Base-by-base conservation (phyloP, 768 basidiomycete genomes). In the Gloeopeniophorella convolvens region DNA sequence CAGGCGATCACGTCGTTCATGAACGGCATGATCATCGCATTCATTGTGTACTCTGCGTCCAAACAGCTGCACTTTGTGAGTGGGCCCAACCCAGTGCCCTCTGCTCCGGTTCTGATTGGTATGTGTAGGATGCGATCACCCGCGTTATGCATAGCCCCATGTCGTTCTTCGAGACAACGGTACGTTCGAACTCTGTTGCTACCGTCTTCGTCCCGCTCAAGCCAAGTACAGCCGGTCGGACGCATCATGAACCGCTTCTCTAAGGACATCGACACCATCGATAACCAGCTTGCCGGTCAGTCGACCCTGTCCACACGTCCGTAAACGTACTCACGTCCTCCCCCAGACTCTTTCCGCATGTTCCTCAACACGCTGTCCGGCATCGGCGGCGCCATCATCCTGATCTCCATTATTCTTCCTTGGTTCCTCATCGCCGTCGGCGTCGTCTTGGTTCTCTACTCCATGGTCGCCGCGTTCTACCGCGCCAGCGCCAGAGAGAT, bases 181-280 rank as follows among this genome's bases (percentile, higher is more conserved):
- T 83, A 60, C 59, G 72, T 60, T 30, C 36, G 13, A 15, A 35
- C 33, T 27, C 10, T 6, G 11, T 32, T 41, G 11, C 30, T 23
- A 49, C 35, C 20, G 31, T 46, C 16, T 46, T 55, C 49, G 49
- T 49, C 47, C 18, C 48, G 26, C 21, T 54, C 37, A 51, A 60
- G 49, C 24, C 48, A 54, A 36, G 55, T 49, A 15, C 58, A 83
- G 74, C 89, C 88, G 5, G 73, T 89, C 18, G 92, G 92, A 13
- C 80, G 89, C 10, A 88, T 96, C 55, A 85, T 91, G 79, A 92
- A 92, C 64, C 80, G 90, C 13, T 90, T 96, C 64, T 82, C 88
- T 1, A 90, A 91, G 70, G 85, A 89, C 63, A 78, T 89, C 42
- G 86, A 90, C 61, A 89, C 86, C 1, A 74, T 89, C 45, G 89